Evolutionary conservation across 179 eudicot genomes (phyloP).

Genomic region (Carnegiea gigantea): DNA sequence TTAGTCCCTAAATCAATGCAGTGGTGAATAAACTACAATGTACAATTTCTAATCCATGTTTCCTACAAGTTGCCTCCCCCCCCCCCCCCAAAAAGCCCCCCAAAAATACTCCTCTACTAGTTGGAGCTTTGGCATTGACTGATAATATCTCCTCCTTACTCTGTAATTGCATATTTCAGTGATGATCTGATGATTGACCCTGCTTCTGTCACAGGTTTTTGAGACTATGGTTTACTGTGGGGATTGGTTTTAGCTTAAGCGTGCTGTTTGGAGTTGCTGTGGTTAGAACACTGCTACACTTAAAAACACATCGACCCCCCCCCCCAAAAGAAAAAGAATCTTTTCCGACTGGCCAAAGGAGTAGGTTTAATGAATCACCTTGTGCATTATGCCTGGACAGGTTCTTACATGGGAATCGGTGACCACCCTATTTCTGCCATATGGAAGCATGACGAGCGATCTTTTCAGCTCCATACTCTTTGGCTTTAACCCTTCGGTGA

Average conservation of each 20-base stretch:
- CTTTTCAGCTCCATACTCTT: conserved; percentile 46
- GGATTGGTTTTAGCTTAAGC: conserved; percentile 68
- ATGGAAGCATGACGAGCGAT: conserved; percentile 37
- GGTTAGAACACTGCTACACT: conserved; percentile 37
- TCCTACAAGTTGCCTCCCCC: background rate
- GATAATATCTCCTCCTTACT: background rate
- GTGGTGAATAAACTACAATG: background rate
- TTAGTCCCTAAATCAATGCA: background rate
- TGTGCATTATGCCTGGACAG: conserved; percentile 34
- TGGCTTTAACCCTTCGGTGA: conserved; percentile 62
- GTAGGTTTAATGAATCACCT: background rate
- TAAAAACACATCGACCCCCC: background rate
- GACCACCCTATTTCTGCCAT: conserved; percentile 38
- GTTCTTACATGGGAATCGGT: conserved; percentile 57
- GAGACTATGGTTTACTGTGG: conserved; percentile 74
- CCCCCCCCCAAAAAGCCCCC: too few species aligned
- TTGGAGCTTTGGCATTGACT: background rate
- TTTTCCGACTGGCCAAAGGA: background rate
- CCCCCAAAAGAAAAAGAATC: too few species aligned
- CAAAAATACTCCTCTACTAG: background rate
- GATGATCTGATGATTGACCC: conserved; percentile 12
- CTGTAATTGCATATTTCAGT: background rate
- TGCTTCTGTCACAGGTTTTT: conserved; percentile 43
- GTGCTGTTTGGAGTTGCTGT: conserved; percentile 59
- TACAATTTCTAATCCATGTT: background rate